Conservation (phyloP, 495 filamentous ascomycete genomes). For the Penicillium coffeae region DNA sequence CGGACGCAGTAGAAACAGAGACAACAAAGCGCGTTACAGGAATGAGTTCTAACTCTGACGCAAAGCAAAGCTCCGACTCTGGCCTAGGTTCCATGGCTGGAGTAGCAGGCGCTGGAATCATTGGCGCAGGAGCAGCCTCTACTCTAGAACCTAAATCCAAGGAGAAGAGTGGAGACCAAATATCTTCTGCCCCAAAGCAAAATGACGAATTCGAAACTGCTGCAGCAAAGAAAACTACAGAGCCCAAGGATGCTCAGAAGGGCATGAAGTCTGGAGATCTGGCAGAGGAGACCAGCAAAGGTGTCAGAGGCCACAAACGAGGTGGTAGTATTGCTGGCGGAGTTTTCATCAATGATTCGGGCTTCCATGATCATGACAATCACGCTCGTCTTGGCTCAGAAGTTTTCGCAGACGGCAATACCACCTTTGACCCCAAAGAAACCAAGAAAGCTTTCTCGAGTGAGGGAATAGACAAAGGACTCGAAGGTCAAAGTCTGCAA, state of each 20-base stretch:
- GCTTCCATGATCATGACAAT: conserved; percentile 9
- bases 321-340: conserved; percentile 1
- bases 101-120: not conserved
- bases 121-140: not conserved
- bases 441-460: too few species aligned
- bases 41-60: not conserved
- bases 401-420: conserved; percentile 10
- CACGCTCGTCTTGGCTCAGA: conserved; percentile 10
- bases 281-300: not conserved
- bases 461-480: too few species aligned
- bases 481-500: too few species aligned
- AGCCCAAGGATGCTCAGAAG: too few species aligned
- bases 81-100: not conserved
- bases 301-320: not conserved
- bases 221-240: too few species aligned
- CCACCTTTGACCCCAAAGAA: not conserved
- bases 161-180: not conserved
- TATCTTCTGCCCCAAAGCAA: too few species aligned
- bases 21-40: not conserved
- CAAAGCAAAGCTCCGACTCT: not conserved
- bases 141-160: not conserved
- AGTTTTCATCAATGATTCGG: not conserved
- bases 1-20: not conserved
- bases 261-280: too few species aligned
- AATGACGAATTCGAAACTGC: too few species aligned